Evolutionary conservation across 1,139 yeast species (phyloP).

Genomic region (Kluyveromyces marxianus): DNA sequence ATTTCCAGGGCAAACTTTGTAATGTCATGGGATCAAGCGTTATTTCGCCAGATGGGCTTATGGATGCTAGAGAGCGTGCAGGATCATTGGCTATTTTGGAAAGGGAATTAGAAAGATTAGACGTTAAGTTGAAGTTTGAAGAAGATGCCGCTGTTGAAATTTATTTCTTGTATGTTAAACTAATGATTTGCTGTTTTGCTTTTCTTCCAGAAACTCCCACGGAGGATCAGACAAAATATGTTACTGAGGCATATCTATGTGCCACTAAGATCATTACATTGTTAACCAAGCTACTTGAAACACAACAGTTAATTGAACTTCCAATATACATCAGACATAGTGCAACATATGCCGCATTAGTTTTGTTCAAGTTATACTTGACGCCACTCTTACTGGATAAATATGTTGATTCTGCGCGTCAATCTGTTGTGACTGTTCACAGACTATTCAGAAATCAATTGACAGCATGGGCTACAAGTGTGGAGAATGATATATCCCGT

Average conservation of each 20-base stretch:
- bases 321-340: conserved; percentile 86
- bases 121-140: conserved; percentile 29
- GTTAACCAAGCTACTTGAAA: conserved; percentile 62
- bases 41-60: conserved; percentile 82
- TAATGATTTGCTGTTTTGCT: conserved; percentile 84
- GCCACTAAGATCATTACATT: conserved; percentile 80
- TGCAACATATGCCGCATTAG: conserved; percentile 70
- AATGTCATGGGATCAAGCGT: conserved; percentile 85
- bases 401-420: conserved; percentile 83
- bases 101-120: conserved; percentile 67
- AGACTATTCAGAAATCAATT: conserved; percentile 78
- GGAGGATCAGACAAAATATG: conserved; percentile 75
- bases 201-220: conserved; percentile 87
- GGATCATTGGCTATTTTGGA: conserved; percentile 70
- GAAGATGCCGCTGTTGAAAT: conserved; percentile 70
- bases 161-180: conserved; percentile 67
- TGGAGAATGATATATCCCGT: conserved; percentile 83
- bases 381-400: conserved; percentile 70
- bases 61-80: conserved; percentile 78
- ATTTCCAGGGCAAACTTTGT: conserved; percentile 78
- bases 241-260: conserved; percentile 70
- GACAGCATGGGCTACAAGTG: conserved; percentile 79
- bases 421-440: conserved; percentile 88
- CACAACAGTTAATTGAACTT: conserved; percentile 64
- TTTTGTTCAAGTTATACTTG: conserved; percentile 73